A percentile compares a stretch with the other conserved stretches of the same genome.
Evolutionary conservation across 495 filamentous ascomycete species (phyloP).

Genomic region (Lepidopterella palustris): DNA sequence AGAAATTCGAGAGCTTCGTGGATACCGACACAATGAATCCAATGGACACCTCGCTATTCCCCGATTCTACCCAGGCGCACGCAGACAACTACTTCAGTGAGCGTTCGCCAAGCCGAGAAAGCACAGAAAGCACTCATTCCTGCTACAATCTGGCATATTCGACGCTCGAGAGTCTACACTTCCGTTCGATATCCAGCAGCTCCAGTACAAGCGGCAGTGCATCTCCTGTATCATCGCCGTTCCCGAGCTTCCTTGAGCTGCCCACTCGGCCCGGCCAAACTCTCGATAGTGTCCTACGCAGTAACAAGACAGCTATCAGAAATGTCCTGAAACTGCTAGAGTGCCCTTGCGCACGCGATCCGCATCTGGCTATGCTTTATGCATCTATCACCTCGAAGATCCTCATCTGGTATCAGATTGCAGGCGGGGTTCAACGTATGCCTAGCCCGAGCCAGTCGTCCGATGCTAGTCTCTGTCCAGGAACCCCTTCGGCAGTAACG

Average conservation of each 20-base stretch:
- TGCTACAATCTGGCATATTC: conserved; percentile 22
- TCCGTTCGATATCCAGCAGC: neutral
- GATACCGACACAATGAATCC: conserved; percentile 9
- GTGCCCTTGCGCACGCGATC: conserved; percentile 21
- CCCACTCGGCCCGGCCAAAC: neutral
- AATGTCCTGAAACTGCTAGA: conserved; percentile 19
- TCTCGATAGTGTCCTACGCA: conserved; percentile 23
- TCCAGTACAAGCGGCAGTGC: neutral
- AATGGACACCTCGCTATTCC: conserved; percentile 1
- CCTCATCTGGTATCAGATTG: conserved; percentile 26
- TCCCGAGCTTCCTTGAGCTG: neutral
- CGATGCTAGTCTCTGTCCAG: neutral
- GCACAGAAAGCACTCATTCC: conserved; percentile 17
- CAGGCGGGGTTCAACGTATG: conserved; percentile 13
- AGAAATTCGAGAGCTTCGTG: conserved; percentile 19
- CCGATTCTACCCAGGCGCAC: neutral
- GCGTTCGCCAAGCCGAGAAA: neutral
- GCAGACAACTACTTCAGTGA: neutral
- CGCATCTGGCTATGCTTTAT: conserved; percentile 28
- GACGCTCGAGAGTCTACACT: conserved; percentile 13
- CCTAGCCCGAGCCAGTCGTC: neutral
- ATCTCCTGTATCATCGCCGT: neutral
- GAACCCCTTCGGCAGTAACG: conserved; percentile 9
- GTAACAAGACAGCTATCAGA: conserved; percentile 14
- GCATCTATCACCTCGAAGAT: conserved; percentile 25